Conservation (phyloP, 139 green algal genomes). For the Mesotaenium endlicherianum region DNA sequence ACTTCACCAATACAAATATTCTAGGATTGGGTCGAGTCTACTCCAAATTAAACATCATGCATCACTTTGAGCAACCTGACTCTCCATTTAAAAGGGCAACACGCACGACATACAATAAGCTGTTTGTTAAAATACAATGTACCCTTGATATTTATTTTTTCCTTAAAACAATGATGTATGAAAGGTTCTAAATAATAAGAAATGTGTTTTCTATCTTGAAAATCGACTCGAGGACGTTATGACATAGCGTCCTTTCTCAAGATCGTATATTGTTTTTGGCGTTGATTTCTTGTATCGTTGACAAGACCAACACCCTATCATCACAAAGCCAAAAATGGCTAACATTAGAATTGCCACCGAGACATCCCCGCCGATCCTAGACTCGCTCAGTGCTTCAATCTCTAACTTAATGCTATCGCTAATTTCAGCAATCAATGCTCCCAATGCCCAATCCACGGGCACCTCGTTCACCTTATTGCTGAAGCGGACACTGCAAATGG, state of each 20-base stretch:
- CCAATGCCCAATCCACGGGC: conserved; percentile 49
- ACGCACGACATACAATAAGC: too few relatives aligned
- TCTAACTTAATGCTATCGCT: background rate
- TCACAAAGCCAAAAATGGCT: background rate
- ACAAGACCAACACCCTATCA: background rate
- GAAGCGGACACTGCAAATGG: conserved; percentile 25
- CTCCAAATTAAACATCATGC: too few relatives aligned
- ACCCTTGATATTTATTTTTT: too few relatives aligned
- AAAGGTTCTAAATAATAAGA: too few relatives aligned
- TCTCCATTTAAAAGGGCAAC: too few relatives aligned
- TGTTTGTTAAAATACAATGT: too few relatives aligned
- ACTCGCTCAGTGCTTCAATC: background rate
- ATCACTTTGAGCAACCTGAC: too few relatives aligned
- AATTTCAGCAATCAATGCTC: conserved; percentile 27
- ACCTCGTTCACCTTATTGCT: conserved; percentile 28
- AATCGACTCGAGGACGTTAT: too few relatives aligned
- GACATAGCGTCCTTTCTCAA: conserved; percentile 45
- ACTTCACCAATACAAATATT: too few relatives aligned
- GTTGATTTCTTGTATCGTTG: background rate
- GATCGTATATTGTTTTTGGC: conserved; percentile 26
- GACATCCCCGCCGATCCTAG: background rate
- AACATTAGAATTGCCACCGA: background rate
- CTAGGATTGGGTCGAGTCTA: too few relatives aligned
- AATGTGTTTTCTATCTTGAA: too few relatives aligned
- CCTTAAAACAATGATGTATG: too few relatives aligned